These are phyloP conservation scores for Neurospora sp. DNA, from an alignment of 495 filamentous ascomycete genomes.

Conservation along the genomic window DNA sequence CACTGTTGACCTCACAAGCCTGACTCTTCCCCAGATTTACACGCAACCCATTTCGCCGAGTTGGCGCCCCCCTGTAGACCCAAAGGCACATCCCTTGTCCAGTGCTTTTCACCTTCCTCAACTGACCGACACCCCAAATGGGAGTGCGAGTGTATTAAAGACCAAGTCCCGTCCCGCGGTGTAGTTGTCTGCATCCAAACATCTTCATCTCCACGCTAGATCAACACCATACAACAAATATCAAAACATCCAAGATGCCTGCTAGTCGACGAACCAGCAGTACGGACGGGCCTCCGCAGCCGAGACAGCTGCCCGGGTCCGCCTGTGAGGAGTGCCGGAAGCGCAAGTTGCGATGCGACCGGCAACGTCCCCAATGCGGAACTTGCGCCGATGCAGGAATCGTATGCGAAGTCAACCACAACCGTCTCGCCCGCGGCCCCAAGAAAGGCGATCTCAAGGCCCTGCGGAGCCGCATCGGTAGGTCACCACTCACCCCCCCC, in stretches of 20 bases:
- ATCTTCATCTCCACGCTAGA: background rate
- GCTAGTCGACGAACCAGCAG: background rate
- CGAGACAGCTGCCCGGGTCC: conserved; percentile 31
- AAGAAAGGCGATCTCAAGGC: conserved; percentile 45
- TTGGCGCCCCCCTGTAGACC: background rate
- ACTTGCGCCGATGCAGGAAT: conserved; percentile 40
- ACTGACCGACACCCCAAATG: background rate
- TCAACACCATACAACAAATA: background rate
- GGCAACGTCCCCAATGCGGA: conserved; percentile 39
- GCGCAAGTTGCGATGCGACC: conserved; percentile 41
- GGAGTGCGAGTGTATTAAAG: background rate
- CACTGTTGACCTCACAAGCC: background rate
- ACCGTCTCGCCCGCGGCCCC: conserved; percentile 37
- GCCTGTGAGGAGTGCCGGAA: conserved; percentile 42
- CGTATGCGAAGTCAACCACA: conserved; percentile 37
- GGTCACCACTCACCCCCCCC: conserved; percentile 4
- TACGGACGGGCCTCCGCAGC: conserved; percentile 7
- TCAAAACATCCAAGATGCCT: background rate
- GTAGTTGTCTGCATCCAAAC: background rate
- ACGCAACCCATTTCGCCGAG: background rate
- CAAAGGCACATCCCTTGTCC: background rate
- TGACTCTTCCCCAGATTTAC: background rate
- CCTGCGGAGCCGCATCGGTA: conserved; percentile 37
- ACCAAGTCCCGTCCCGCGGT: background rate
- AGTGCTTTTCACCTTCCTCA: background rate